phyloP scores from a whole-genome alignment of 371 early-diverging fungal species.

The Mortierella sp. region DNA sequence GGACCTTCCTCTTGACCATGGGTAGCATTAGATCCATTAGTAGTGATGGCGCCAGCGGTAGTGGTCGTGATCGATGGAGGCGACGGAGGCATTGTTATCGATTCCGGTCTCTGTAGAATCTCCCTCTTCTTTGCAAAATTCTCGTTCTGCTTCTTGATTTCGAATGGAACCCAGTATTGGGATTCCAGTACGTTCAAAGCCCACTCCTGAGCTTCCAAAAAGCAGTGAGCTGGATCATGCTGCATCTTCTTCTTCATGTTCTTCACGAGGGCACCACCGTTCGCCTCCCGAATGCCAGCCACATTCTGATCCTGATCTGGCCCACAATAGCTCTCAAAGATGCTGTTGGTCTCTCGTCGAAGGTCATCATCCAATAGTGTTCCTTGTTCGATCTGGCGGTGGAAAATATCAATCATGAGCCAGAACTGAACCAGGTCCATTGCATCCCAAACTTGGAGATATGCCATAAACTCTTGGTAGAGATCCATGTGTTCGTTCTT shows the following conservation, averaged over 20 bases:
- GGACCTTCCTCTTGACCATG: neutral
- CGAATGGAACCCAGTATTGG: conserved; percentile 48
- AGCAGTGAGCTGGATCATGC: conserved; percentile 30
- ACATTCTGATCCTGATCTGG: conserved; percentile 27
- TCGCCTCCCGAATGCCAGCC: conserved; percentile 31
- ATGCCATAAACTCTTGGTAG: conserved; percentile 49
- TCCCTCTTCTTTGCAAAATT: neutral
- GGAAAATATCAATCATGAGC: conserved; percentile 46
- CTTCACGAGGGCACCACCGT: conserved; percentile 25
- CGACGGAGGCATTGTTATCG: neutral
- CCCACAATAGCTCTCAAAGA: conserved; percentile 36
- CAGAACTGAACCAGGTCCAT: conserved; percentile 48
- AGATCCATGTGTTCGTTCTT: conserved; percentile 29
- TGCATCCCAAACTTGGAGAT: conserved; percentile 51
- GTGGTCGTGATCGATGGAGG: neutral
- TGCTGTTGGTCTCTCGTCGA: conserved; percentile 35
- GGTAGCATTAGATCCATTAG: neutral
- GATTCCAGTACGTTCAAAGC: conserved; percentile 29
- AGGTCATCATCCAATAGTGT: conserved; percentile 27
- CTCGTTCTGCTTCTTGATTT: conserved; percentile 27
- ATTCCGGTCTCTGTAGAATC: neutral
- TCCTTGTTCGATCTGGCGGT: conserved; percentile 47
- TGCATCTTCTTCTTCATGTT: conserved; percentile 29
- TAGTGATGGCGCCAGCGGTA: neutral
- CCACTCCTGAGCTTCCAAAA: conserved; percentile 44